phyloP scores from a whole-genome alignment of 169 alveolate genomes.

The Eimeria acervulina region DNA sequence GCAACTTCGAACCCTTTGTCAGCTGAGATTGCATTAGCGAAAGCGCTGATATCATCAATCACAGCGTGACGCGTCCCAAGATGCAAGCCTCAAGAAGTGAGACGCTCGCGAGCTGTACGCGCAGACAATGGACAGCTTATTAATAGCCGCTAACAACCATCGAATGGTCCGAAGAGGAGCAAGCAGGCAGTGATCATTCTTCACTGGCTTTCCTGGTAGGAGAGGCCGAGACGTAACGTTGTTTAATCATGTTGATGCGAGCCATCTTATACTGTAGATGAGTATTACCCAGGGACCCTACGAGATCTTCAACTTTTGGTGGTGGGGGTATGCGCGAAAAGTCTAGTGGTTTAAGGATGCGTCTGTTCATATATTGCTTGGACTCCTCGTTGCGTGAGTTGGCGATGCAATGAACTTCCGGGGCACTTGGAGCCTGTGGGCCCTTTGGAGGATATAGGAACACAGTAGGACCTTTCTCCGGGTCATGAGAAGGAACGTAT shows the following conservation, averaged over 20 bases:
- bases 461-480: slow-evolving; percentile 69
- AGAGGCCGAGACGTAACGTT: slow-evolving; percentile 33
- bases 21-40: background rate
- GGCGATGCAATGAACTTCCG: background rate
- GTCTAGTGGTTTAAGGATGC: slow-evolving; percentile 65
- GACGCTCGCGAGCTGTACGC: background rate
- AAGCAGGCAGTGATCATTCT: background rate
- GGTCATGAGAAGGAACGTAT: slow-evolving; percentile 59
- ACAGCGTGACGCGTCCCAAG: background rate
- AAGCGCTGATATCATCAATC: background rate
- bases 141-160: background rate
- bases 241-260: slow-evolving; percentile 55
- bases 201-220: slow-evolving; percentile 7
- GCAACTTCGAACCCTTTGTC: background rate
- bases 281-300: slow-evolving; percentile 49
- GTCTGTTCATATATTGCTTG: slow-evolving; percentile 16
- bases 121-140: background rate
- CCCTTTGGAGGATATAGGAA: slow-evolving; percentile 62
- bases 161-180: background rate
- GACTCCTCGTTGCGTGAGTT: background rate
- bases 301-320: slow-evolving; percentile 28
- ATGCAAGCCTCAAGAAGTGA: background rate
- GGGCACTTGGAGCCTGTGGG: slow-evolving; percentile 2
- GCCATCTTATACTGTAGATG: slow-evolving; percentile 70
- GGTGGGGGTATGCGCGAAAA: slow-evolving; percentile 79